These are phyloP conservation scores for Incumbomyces lentus DNA, from an alignment of 2,329 filamentous ascomycete species.

Conservation along the genomic window DNA sequence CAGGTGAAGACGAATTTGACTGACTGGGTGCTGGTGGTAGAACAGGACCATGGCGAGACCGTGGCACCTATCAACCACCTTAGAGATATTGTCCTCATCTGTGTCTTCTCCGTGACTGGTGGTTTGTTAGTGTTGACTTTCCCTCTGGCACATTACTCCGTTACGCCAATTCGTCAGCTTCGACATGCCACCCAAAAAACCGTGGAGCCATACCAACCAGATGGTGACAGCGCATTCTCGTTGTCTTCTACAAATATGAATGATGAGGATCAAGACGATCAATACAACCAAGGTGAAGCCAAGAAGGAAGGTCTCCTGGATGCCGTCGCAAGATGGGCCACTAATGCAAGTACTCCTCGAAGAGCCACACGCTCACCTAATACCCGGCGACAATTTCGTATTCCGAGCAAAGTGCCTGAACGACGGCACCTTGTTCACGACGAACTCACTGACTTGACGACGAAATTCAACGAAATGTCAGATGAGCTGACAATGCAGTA, in stretches of 20 bases:
- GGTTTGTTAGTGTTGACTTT: constrained; percentile 61
- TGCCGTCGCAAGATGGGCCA: constrained; percentile 10
- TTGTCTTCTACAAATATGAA: constrained; percentile 21
- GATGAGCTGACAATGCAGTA: constrained; percentile 85
- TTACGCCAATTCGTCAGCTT: constrained; percentile 66
- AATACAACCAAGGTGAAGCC: constrained; percentile 31
- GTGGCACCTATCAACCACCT: constrained; percentile 64
- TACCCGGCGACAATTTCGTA: constrained; percentile 51
- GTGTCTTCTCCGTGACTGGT: constrained; percentile 73
- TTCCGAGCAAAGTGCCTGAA: constrained; percentile 71
- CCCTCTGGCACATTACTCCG: constrained; percentile 71
- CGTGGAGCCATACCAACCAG: constrained; percentile 44
- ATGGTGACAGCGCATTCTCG: constrained; percentile 32
- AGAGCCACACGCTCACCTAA: constrained; percentile 13
- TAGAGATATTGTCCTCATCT: constrained; percentile 70
- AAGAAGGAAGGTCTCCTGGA: constrained; percentile 23
- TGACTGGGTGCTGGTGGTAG: constrained; percentile 74
- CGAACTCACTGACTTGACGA: constrained; percentile 71
- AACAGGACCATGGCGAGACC: constrained; percentile 64
- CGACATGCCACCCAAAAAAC: constrained; percentile 66
- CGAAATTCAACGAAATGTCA: constrained; percentile 87
- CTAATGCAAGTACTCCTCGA: constrained; percentile 9
- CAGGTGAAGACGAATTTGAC: constrained; percentile 57
- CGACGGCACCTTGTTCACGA: constrained; percentile 68
- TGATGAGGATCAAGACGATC: constrained; percentile 40